Conservation (phyloP, 1,139 yeast genomes). For the Debaryomyces singareniensis region DNA sequence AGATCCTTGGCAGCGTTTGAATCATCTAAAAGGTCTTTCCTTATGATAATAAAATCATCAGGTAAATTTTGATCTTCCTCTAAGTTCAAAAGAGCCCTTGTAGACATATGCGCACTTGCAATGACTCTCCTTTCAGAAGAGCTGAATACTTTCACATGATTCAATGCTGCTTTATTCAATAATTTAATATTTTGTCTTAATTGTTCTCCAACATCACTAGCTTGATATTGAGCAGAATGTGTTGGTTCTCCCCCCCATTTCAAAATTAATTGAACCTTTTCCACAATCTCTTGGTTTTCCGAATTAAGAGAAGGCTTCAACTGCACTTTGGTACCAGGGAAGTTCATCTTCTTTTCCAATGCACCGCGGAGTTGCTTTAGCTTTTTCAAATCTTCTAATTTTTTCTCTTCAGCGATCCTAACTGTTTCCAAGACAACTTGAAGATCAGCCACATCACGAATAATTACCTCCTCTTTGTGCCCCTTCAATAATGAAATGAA, state of each 20-base stretch:
- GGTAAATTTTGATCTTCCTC: constrained; percentile 56
- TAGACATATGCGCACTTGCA: constrained; percentile 85
- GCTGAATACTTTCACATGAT: constrained; percentile 81
- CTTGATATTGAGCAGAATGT: constrained; percentile 93
- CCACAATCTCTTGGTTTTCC: constrained; percentile 62
- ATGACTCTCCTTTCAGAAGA: constrained; percentile 93
- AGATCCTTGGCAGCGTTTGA: constrained; percentile 97
- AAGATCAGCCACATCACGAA: constrained; percentile 81
- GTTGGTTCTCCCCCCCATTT: constrained; percentile 99
- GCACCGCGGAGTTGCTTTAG: constrained; percentile 73
- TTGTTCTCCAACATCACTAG: constrained; percentile 92
- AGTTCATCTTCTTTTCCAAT: constrained; percentile 76
- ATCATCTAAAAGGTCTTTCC: constrained; percentile 91
- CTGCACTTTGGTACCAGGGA: constrained; percentile 97
- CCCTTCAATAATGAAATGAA: constrained; percentile 88
- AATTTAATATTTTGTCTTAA: constrained; percentile 86
- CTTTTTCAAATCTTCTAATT: constrained; percentile 76
- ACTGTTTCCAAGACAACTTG: constrained; percentile 83
- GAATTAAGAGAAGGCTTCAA: constrained; percentile 77
- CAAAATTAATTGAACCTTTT: constrained; percentile 88
- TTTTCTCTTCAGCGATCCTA: constrained; percentile 68
- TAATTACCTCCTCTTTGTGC: constrained; percentile 91
- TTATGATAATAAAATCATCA: constrained; percentile 70
- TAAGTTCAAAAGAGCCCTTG: constrained; percentile 72
- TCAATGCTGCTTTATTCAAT: constrained; percentile 75